phyloP scores from a whole-genome alignment of 768 basidiomycete genomes.

The Dictyophora rubrovolvata region DNA sequence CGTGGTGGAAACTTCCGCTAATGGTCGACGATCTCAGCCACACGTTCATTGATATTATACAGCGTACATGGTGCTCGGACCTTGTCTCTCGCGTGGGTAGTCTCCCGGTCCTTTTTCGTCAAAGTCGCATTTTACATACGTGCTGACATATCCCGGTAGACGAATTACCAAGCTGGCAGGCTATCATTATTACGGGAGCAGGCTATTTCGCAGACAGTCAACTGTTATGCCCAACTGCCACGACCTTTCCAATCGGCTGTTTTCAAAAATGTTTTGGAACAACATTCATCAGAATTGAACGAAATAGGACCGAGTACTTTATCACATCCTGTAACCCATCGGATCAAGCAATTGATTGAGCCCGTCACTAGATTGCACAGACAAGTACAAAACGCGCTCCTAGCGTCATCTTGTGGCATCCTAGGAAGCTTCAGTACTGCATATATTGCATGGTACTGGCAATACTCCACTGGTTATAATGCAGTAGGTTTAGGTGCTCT shows the following conservation, averaged over 20 bases:
- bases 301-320: conserved; percentile 38
- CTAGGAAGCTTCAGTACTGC: conserved; percentile 40
- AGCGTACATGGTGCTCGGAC: conserved; percentile 9
- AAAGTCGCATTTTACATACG: background rate
- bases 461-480: conserved; percentile 37
- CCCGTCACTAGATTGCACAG: conserved; percentile 52
- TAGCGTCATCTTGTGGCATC: conserved; percentile 40
- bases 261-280: conserved; percentile 48
- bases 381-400: conserved; percentile 48
- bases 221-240: conserved; percentile 29
- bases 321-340: conserved; percentile 37
- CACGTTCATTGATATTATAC: conserved; percentile 4
- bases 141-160: conserved; percentile 25
- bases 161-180: conserved; percentile 55
- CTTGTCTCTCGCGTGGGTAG: conserved; percentile 6
- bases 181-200: conserved; percentile 38
- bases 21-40: conserved; percentile 13
- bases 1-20: conserved; percentile 16
- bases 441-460: conserved; percentile 49
- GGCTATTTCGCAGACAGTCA: conserved; percentile 31
- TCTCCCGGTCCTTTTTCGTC: background rate
- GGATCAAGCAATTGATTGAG: conserved; percentile 43
- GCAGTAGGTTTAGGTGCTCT: conserved; percentile 52
- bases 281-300: conserved; percentile 37
- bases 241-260: conserved; percentile 39